These are phyloP conservation scores for Fraxinus quadrangulata DNA, from an alignment of 257 asterid genomes.

Conservation along the genomic window DNA sequence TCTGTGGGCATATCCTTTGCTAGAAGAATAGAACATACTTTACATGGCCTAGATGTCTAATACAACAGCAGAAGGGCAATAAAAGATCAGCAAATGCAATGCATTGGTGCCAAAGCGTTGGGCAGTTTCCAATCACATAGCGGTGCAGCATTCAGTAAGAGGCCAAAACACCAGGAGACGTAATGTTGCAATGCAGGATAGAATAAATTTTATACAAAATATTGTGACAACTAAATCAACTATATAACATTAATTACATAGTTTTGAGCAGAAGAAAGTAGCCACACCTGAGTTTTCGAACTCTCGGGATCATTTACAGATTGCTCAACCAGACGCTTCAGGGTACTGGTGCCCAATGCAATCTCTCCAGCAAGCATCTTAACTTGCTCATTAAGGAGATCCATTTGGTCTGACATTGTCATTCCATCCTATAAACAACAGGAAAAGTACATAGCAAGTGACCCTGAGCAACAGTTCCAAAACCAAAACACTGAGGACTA, in stretches of 20 bases:
- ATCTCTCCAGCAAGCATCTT: slow-evolving; percentile 99
- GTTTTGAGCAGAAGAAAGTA: slow-evolving; percentile 18
- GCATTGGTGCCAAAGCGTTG: background rate
- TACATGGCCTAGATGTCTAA: background rate
- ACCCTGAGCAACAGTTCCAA: background rate
- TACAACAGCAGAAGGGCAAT: background rate
- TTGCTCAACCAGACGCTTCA: slow-evolving; percentile 86
- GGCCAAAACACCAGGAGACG: background rate
- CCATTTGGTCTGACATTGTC: slow-evolving; percentile 84
- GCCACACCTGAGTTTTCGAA: slow-evolving; percentile 68
- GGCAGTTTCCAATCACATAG: background rate
- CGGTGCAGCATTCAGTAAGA: background rate
- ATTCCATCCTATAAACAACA: slow-evolving; percentile 61
- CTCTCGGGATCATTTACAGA: slow-evolving; percentile 78
- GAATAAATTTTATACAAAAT: background rate
- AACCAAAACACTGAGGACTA: background rate
- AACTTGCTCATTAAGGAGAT: slow-evolving; percentile 93
- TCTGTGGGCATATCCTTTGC: background rate
- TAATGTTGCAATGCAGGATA: background rate
- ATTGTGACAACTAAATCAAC: background rate
- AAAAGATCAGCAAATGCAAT: background rate
- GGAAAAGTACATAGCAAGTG: slow-evolving; percentile 19
- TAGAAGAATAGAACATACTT: background rate
- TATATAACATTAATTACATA: background rate
- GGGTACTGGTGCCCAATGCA: slow-evolving; percentile 89